Base-by-base conservation (phyloP, 768 basidiomycete genomes). In the Tricholoma flavovirens region DNA sequence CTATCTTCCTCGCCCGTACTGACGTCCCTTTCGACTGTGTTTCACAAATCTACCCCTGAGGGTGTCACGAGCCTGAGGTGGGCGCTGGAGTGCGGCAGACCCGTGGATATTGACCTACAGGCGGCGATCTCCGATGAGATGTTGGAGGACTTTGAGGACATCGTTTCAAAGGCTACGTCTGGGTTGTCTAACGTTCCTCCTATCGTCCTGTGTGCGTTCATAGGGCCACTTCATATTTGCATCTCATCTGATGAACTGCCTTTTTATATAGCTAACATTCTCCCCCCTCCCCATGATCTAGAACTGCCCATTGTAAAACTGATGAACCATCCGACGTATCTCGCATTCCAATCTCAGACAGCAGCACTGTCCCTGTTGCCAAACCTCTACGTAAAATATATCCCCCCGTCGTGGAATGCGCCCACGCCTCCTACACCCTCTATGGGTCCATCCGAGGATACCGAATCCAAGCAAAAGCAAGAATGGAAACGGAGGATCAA, bases 221-320 rank as follows among this genome's bases (percentile, higher is more conserved):
- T 50, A 40, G 57, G 17, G 15, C 40, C 21, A 54, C 33, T 43
- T 58, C 29, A 17, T 45, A 8, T 4, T 50, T 49, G 35, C 19
- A 24, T 36, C 45, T 59, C n/a, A 32, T 49, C 45, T 59, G 52
- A 50, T 42, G 58, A n/a, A 52, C 52, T 56, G 32, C 46, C 35
- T 50, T 49, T 46, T 5, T 9, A 3, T 5, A 40, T 65, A 93
- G 91, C 86, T 52, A 91, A 90, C 66, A 70, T 90, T 40, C 77
- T 93, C 9, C 91, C 90, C 43, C 91, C 91, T 35, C 87, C 90
- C 0, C 82, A 88, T 60, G 83, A 84, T 60, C 75, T 89, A 35
- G 72, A 80, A 51, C 67, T 87, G 43, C 87, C 90, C 1, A 86
- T 90, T 56, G 87, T 90, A 38, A 84, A 87, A 68, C 74, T 92